These are phyloP conservation scores for Pinus tabuliformis DNA, from an alignment of 75 land plant species.

Conservation along the genomic window DNA sequence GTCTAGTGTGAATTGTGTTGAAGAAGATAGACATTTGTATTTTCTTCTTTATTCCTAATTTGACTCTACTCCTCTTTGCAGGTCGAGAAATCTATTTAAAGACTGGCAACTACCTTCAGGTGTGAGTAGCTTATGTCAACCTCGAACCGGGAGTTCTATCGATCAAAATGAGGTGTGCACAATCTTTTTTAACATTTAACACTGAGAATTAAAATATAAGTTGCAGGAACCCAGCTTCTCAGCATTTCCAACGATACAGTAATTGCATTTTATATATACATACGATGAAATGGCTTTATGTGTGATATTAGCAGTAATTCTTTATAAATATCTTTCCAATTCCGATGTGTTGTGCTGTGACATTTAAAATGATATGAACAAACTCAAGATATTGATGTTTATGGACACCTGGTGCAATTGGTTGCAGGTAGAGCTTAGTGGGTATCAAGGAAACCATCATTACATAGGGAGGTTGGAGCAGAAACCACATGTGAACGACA, in stretches of 20 bases:
- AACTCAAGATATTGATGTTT: too few relatives aligned
- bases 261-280: too few relatives aligned
- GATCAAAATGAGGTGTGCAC: conserved; percentile 4
- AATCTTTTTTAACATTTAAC: background rate
- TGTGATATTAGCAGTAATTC: too few relatives aligned
- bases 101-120: background rate
- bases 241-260: too few relatives aligned
- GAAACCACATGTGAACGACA: background rate
- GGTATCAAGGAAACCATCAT: background rate
- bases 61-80: background rate
- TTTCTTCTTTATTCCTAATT: too few relatives aligned
- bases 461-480: background rate
- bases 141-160: background rate
- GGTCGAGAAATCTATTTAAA: background rate
- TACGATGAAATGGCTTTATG: too few relatives aligned
- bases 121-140: background rate
- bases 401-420: background rate
- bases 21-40: too few relatives aligned
- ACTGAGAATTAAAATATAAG: background rate
- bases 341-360: too few relatives aligned
- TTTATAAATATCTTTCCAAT: too few relatives aligned
- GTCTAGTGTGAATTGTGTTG: too few relatives aligned
- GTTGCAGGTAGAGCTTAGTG: background rate
- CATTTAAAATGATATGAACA: too few relatives aligned
- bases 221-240: too few relatives aligned